These are phyloP conservation scores for Aureobasidium vineae DNA, from an alignment of 2,329 filamentous ascomycete species.

Conservation along the genomic window DNA sequence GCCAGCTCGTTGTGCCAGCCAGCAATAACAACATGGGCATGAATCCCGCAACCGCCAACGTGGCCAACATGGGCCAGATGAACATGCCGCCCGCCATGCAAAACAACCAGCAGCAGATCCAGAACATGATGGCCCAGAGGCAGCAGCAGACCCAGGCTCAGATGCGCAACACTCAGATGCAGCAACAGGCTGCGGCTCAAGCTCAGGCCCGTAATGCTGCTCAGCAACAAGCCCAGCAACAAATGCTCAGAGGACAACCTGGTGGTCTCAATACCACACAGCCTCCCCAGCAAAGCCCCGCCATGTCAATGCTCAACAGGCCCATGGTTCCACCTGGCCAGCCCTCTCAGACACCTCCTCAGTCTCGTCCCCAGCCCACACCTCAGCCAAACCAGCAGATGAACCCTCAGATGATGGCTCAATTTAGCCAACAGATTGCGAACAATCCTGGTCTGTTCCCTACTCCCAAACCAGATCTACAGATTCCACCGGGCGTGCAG, in stretches of 20 bases:
- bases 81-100: conserved; percentile 45
- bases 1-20: conserved; percentile 62
- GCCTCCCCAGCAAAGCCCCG: conserved; percentile 45
- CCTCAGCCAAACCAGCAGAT: conserved; percentile 31
- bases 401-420: conserved; percentile 29
- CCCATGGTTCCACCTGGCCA: conserved; percentile 50
- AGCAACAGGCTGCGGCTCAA: conserved; percentile 41
- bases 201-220: conserved; percentile 38
- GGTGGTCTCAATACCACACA: conserved; percentile 47
- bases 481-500: conserved; percentile 17
- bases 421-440: conserved; percentile 24
- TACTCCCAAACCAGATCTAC: conserved; percentile 12
- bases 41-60: conserved; percentile 30
- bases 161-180: conserved; percentile 38
- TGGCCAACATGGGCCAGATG: conserved; percentile 29
- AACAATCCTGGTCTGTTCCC: conserved; percentile 23
- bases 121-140: conserved; percentile 33
- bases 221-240: conserved; percentile 47
- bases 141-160: conserved; percentile 38
- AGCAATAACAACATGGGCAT: conserved; percentile 50
- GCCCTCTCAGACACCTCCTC: conserved; percentile 37
- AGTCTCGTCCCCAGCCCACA: conserved; percentile 32
- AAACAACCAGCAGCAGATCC: conserved; percentile 37
- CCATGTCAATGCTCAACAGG: conserved; percentile 51
- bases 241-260: conserved; percentile 48